A percentile compares a stretch with the other conserved stretches of the same genome.
These are phyloP conservation scores for Apiotrichum sp. DNA, from an alignment of 1,284 basidiomycete species.

Conservation along the genomic window DNA sequence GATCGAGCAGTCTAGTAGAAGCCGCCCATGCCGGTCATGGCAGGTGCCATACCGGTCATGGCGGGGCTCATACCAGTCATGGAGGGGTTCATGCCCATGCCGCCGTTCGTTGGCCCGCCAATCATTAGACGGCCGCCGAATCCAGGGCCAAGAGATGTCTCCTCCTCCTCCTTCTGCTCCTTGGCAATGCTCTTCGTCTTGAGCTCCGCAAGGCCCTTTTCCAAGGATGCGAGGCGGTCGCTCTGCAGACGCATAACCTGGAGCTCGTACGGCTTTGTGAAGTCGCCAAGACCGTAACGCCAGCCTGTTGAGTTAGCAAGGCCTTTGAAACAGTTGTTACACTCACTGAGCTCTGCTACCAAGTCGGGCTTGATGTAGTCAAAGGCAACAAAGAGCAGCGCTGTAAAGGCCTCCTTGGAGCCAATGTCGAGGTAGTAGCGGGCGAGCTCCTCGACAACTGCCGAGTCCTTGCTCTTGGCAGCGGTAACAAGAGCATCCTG, in stretches of 20 bases:
- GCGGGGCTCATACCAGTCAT: conserved; percentile 29
- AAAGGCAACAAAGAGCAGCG: conserved; percentile 83
- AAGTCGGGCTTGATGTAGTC: conserved; percentile 85
- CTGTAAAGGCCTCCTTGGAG: conserved; percentile 96
- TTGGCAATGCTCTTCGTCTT: conserved; percentile 26
- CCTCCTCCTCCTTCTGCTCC: conserved; percentile 25
- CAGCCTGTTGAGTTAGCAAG: no score
- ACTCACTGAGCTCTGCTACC: conserved; percentile 90
- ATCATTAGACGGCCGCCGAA: conserved; percentile 45
- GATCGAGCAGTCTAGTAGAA: no score
- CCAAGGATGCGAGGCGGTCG: conserved; percentile 30
- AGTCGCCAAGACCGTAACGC: conserved; percentile 91
- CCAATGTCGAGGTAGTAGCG: conserved; percentile 95
- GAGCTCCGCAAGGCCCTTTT: conserved; percentile 46
- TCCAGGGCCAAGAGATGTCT: conserved; percentile 31
- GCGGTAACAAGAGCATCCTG: conserved; percentile 91
- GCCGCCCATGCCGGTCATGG: no score
- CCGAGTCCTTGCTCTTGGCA: conserved; percentile 66
- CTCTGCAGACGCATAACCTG: conserved; percentile 53
- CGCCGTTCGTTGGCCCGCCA: conserved; percentile 30
- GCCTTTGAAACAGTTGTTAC: no score
- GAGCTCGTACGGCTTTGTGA: conserved; percentile 90
- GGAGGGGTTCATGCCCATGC: conserved; percentile 32
- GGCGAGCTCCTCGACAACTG: conserved; percentile 88
- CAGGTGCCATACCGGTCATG: no score